phyloP scores from a whole-genome alignment of 2,329 filamentous ascomycete species.

The Talaromyces rugulosus region DNA sequence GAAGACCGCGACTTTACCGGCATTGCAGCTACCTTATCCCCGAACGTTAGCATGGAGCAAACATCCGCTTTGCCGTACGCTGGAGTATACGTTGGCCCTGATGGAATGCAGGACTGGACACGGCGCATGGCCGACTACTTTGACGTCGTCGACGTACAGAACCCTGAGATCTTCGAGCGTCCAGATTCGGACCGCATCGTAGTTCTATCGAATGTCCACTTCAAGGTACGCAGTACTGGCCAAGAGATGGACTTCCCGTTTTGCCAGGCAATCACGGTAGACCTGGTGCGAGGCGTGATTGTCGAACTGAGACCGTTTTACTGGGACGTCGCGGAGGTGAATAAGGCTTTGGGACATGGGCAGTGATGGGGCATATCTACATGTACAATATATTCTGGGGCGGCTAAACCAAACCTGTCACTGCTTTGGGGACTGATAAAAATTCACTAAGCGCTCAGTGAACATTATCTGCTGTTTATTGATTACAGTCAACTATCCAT shows the following conservation, averaged over 20 bases:
- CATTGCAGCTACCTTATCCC: conserved; percentile 25
- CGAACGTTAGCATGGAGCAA: conserved; percentile 25
- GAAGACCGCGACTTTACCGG: conserved; percentile 27
- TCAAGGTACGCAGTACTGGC: conserved; percentile 28
- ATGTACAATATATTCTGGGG: neutral
- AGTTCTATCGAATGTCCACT: conserved; percentile 22
- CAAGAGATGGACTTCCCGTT: conserved; percentile 26
- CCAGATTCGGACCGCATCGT: conserved; percentile 25
- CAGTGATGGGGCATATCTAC: neutral
- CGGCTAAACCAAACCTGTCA: neutral
- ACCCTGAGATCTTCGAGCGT: conserved; percentile 28
- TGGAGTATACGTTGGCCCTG: conserved; percentile 26
- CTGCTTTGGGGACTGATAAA: neutral
- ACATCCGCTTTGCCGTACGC: conserved; percentile 32
- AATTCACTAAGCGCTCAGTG: neutral
- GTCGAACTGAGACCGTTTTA: conserved; percentile 31
- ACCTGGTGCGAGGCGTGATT: conserved; percentile 28
- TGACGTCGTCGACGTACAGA: conserved; percentile 25
- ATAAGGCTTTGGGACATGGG: conserved; percentile 1
- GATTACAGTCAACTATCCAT: neutral
- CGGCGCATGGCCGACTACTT: conserved; percentile 26
- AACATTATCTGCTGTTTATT: neutral
- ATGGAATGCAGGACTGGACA: conserved; percentile 30
- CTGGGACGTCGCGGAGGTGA: conserved; percentile 28
- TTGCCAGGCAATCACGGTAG: conserved; percentile 29